phyloP scores from a whole-genome alignment of 2,329 filamentous ascomycete species.

The Aspergillus transmontanensis region DNA sequence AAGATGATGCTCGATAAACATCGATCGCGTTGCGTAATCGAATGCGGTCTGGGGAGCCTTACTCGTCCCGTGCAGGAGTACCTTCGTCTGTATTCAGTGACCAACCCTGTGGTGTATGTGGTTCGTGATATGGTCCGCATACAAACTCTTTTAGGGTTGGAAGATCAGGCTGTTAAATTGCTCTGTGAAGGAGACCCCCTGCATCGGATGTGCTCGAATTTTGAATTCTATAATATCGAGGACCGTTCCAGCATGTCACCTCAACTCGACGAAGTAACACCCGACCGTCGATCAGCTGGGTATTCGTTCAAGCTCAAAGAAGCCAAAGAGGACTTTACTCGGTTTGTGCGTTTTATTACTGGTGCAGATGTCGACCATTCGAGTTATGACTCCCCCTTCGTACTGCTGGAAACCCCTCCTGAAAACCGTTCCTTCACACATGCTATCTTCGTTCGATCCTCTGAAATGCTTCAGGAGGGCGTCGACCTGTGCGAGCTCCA shows the following conservation, averaged over 20 bases:
- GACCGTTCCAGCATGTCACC: constrained; percentile 38
- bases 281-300: constrained; percentile 48
- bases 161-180: constrained; percentile 46
- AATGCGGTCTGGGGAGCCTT: constrained; percentile 47
- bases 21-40: constrained; percentile 44
- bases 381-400: constrained; percentile 63
- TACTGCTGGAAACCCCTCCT: constrained; percentile 60
- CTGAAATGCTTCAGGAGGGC: constrained; percentile 34
- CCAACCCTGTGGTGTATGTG: constrained; percentile 45
- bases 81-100: constrained; percentile 38
- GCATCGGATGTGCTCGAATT: constrained; percentile 52
- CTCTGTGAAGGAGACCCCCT: constrained; percentile 48
- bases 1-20: constrained; percentile 50
- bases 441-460: constrained; percentile 42
- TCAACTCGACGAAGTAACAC: constrained; percentile 35
- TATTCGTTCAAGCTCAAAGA: constrained; percentile 54
- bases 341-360: constrained; percentile 61
- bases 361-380: constrained; percentile 56
- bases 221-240: constrained; percentile 52
- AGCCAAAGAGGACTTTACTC: constrained; percentile 62
- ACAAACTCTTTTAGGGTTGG: constrained; percentile 45
- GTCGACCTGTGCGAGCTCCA: constrained; percentile 57
- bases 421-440: constrained; percentile 56
- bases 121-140: constrained; percentile 45
- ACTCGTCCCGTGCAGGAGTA: constrained; percentile 46